phyloP scores from a whole-genome alignment of 352 stramenopile genomes.

The Aphanomyces cochlioides region DNA sequence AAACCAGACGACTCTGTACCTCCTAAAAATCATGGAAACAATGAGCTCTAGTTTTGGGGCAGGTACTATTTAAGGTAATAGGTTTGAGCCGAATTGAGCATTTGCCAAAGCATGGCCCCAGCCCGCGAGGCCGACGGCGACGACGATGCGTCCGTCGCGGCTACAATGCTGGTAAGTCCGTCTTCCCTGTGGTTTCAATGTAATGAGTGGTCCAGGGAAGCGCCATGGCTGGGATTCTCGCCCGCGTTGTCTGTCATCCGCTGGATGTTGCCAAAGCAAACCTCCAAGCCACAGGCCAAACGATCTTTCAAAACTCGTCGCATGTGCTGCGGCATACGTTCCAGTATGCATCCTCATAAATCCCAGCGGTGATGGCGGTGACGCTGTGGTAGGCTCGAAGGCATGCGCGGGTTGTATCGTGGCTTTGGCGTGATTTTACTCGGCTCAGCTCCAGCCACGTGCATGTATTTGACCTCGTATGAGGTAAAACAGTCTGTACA shows the following conservation, averaged over 20 bases:
- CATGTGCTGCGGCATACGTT: slow-evolving; percentile 49
- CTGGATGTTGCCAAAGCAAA: slow-evolving; percentile 90
- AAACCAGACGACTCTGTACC: no score
- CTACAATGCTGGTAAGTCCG: slow-evolving; percentile 27
- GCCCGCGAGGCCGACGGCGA: not conserved
- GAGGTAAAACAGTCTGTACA: slow-evolving; percentile 52
- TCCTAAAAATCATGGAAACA: no score
- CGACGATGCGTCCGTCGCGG: slow-evolving; percentile 18
- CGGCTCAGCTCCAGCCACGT: slow-evolving; percentile 92
- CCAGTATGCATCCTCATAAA: slow-evolving; percentile 34
- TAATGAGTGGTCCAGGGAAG: slow-evolving; percentile 47
- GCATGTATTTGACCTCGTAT: slow-evolving; percentile 97
- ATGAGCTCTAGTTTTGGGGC: no score
- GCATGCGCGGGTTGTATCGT: slow-evolving; percentile 87
- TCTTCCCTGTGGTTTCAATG: not conserved
- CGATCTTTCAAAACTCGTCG: slow-evolving; percentile 40
- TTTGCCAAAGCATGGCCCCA: not conserved
- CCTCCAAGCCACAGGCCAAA: slow-evolving; percentile 46
- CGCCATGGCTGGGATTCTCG: slow-evolving; percentile 75
- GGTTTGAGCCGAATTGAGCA: no score
- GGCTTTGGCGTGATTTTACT: slow-evolving; percentile 94
- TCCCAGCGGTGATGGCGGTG: not conserved
- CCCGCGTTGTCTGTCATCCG: slow-evolving; percentile 86
- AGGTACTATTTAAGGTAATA: no score
- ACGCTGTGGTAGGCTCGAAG: slow-evolving; percentile 33